Conservation (phyloP, 2,329 filamentous ascomycete species). For the Fusarium drepaniforme region DNA sequence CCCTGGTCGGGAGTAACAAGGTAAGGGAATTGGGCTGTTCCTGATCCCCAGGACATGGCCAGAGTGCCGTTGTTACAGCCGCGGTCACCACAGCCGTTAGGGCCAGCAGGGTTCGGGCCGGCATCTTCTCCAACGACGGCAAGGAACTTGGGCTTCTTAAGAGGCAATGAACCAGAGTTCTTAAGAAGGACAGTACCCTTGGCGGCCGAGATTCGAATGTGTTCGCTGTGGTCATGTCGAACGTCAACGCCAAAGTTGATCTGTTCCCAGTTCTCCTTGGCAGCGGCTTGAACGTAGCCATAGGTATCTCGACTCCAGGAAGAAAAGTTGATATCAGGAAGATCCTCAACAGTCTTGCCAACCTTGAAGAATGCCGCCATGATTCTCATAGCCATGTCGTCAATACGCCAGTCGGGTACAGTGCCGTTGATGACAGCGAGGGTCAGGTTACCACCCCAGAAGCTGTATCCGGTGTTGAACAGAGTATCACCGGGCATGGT, state of each 20-base stretch:
- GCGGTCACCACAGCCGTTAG: constrained; percentile 83
- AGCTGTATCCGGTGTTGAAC: constrained; percentile 80
- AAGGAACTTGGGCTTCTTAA: constrained; percentile 82
- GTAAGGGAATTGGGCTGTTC: constrained; percentile 80
- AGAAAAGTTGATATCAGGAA: constrained; percentile 80
- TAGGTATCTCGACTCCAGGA: constrained; percentile 87
- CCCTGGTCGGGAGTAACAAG: constrained; percentile 80
- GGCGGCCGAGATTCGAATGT: constrained; percentile 82
- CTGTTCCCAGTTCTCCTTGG: constrained; percentile 70
- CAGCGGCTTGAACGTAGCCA: constrained; percentile 75
- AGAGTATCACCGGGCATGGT: constrained; percentile 87
- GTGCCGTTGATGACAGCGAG: constrained; percentile 91
- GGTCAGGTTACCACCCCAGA: constrained; percentile 90
- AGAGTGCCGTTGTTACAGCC: constrained; percentile 71
- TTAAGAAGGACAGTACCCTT: constrained; percentile 91
- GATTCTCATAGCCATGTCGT: constrained; percentile 92
- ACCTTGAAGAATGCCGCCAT: constrained; percentile 79
- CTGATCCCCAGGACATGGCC: constrained; percentile 85
- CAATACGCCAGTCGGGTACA: constrained; percentile 85
- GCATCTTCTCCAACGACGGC: constrained; percentile 88
- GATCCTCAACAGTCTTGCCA: constrained; percentile 62
- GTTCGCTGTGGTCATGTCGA: constrained; percentile 75
- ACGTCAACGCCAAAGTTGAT: constrained; percentile 89
- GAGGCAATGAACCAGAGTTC: constrained; percentile 81
- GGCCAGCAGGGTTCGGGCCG: constrained; percentile 78